These are phyloP conservation scores for Aspergillus vadensis DNA, from an alignment of 2,329 filamentous ascomycete species.

Conservation along the genomic window DNA sequence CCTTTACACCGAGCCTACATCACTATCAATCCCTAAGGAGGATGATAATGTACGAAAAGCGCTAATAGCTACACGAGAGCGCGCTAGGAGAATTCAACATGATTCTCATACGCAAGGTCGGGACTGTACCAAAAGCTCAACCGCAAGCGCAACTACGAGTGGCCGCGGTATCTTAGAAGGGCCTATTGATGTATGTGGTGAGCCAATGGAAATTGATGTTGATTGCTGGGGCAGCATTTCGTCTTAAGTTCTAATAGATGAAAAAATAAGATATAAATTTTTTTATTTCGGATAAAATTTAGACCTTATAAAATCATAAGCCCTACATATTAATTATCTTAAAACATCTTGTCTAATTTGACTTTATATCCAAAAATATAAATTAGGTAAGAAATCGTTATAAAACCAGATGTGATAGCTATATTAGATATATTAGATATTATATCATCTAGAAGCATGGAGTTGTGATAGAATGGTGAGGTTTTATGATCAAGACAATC, in stretches of 20 bases:
- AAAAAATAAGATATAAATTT: too few relatives aligned
- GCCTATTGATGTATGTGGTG: not conserved
- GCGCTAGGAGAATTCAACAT: slow-evolving; percentile 10
- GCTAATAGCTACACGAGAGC: slow-evolving; percentile 19
- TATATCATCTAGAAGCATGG: too few relatives aligned
- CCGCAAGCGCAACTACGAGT: not conserved
- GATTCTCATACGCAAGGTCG: not conserved
- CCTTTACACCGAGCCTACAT: slow-evolving; percentile 77
- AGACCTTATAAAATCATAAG: too few relatives aligned
- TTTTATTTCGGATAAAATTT: too few relatives aligned
- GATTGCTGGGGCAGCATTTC: not conserved
- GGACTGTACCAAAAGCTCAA: not conserved
- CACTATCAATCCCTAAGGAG: slow-evolving; percentile 72
- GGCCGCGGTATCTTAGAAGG: not conserved
- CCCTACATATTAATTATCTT: too few relatives aligned
- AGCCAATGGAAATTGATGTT: slow-evolving; percentile 14
- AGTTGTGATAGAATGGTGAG: too few relatives aligned
- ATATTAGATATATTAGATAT: too few relatives aligned
- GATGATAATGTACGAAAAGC: slow-evolving; percentile 75
- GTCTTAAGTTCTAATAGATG: not conserved
- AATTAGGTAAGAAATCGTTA: too few relatives aligned
- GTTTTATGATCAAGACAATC: too few relatives aligned
- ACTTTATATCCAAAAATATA: too few relatives aligned
- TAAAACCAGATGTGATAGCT: too few relatives aligned
- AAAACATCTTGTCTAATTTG: too few relatives aligned